Conservation (phyloP, 257 asterid species). For the Solanum chilense region DNA sequence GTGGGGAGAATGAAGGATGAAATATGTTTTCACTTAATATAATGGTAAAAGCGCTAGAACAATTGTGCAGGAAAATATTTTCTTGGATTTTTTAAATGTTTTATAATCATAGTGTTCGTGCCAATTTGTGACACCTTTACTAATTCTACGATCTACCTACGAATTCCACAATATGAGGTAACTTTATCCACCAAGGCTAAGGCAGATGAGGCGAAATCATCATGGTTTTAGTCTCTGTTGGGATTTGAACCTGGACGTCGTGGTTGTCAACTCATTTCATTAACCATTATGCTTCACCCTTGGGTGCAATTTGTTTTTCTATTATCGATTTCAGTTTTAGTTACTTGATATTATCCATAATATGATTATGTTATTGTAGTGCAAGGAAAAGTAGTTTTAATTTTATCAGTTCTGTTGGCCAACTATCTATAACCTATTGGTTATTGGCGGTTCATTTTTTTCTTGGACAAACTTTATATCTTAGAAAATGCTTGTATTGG, state of each 20-base stretch:
- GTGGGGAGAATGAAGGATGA: neutral
- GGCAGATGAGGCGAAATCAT: neutral
- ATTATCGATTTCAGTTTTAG: neutral
- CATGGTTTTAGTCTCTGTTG: neutral
- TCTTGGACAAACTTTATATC: neutral
- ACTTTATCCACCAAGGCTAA: neutral
- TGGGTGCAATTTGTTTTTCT: neutral
- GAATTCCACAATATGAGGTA: neutral
- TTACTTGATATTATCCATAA: neutral
- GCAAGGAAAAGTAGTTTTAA: neutral
- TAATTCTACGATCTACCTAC: neutral
- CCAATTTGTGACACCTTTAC: neutral
- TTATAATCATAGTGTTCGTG: neutral
- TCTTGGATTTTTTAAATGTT: neutral
- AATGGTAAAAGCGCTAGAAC: neutral
- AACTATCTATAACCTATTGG: neutral
- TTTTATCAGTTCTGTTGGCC: neutral
- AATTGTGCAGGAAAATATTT: neutral
- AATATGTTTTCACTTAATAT: neutral
- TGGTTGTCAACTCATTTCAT: neutral
- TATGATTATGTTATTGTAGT: neutral
- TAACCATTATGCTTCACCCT: neutral
- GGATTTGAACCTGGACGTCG: neutral
- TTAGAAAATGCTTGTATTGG: neutral
- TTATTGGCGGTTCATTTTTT: neutral